Conservation (phyloP, 805 yeast species). For the Cyberlindnera japonica region DNA sequence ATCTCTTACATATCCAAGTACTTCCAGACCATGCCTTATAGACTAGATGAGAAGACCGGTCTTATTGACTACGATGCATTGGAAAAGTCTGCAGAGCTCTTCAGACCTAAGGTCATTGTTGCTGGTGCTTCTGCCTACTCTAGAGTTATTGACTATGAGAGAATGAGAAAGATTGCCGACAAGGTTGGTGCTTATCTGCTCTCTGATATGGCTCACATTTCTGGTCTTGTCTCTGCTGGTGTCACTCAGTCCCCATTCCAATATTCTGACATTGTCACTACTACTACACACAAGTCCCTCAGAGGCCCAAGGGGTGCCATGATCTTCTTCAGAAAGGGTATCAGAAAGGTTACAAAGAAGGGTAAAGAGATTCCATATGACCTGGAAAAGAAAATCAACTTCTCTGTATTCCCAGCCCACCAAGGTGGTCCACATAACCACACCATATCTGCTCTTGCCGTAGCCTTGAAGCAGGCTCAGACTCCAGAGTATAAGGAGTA, state of each 20-base stretch:
- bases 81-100: conserved; percentile 75
- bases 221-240: conserved; percentile 93
- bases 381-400: conserved; percentile 91
- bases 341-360: conserved; percentile 81
- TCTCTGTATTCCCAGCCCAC: conserved; percentile 99
- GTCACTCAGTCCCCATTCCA: conserved; percentile 92
- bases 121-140: conserved; percentile 98
- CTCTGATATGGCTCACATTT: conserved; percentile 97
- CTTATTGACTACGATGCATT: conserved; percentile 87
- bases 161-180: conserved; percentile 89
- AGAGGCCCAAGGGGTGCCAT: conserved; percentile 99
- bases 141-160: conserved; percentile 82
- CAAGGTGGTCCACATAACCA: conserved; percentile 99
- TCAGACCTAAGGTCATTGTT: conserved; percentile 91
- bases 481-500: conserved; percentile 88
- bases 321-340: conserved; percentile 96
- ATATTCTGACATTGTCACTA: conserved; percentile 92
- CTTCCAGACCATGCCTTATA: conserved; percentile 97
- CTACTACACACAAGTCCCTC: conserved; percentile 95
- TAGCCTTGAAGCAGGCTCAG: conserved; percentile 91
- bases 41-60: conserved; percentile 83
- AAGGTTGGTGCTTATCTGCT: conserved; percentile 89
- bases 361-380: conserved; percentile 91
- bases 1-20: conserved; percentile 90
- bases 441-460: conserved; percentile 95